These are phyloP conservation scores for Cubamyces lactineus DNA, from an alignment of 768 basidiomycete species.

Conservation along the genomic window DNA sequence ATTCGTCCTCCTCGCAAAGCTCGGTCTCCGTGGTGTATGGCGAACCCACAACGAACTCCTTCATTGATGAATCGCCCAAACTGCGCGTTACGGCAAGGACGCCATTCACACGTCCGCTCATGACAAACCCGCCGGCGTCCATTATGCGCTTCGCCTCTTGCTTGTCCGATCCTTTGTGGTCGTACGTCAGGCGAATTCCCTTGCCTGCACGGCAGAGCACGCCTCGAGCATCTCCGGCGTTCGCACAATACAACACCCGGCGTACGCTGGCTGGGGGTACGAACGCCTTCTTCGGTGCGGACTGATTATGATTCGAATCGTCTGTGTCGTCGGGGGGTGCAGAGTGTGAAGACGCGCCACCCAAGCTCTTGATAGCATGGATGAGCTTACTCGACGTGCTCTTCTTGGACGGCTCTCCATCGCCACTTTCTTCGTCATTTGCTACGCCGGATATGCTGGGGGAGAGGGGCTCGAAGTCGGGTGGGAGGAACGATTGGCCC, in stretches of 20 bases:
- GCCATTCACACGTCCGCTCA: constrained; percentile 98
- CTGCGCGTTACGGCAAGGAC: constrained; percentile 96
- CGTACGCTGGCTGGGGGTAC: constrained; percentile 42
- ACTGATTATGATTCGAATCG: constrained; percentile 23
- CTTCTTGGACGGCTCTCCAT: constrained; percentile 47
- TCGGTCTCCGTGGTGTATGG: constrained; percentile 99
- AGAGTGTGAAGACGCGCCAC: constrained; percentile 37
- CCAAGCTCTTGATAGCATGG: constrained; percentile 44
- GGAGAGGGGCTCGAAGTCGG: constrained; percentile 28
- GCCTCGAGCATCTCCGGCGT: constrained; percentile 94
- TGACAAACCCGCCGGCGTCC: constrained; percentile 97
- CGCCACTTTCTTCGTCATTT: constrained; percentile 47
- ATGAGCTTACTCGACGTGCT: constrained; percentile 29
- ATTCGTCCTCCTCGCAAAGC: constrained; percentile 89
- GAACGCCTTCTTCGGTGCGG: constrained; percentile 18
- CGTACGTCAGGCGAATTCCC: constrained; percentile 93
- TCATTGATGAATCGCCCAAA: constrained; percentile 97
- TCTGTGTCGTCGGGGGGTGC: constrained; percentile 26
- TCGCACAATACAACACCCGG: constrained; percentile 91
- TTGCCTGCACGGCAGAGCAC: constrained; percentile 90
- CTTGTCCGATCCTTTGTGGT: constrained; percentile 97
- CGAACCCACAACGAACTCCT: constrained; percentile 97
- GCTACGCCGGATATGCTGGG: constrained; percentile 36
- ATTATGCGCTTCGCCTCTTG: constrained; percentile 98
- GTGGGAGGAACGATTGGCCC: constrained; percentile 63